Conservation (phyloP, 202 grass and related monocot species). For the Setaria italica region DNA sequence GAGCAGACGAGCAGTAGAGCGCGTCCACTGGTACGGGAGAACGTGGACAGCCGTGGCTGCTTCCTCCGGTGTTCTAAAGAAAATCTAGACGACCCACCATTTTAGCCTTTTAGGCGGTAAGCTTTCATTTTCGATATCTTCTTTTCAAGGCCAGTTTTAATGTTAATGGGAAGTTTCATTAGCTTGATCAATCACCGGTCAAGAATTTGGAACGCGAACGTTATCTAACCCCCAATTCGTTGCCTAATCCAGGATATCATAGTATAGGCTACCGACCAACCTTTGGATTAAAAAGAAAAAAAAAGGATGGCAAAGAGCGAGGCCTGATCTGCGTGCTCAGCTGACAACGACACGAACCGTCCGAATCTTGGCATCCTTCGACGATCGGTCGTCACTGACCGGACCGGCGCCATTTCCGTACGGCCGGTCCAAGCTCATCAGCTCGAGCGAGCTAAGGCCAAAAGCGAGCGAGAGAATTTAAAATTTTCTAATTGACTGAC, state of each 20-base stretch:
- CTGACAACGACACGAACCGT: constrained; percentile 20
- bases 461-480: background rate
- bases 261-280: constrained; percentile 21
- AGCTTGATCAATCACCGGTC: background rate
- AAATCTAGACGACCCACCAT: background rate
- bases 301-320: background rate
- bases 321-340: constrained; percentile 39
- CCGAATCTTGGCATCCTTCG: constrained; percentile 27
- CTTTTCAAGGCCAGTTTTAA: background rate
- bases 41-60: background rate
- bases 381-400: background rate
- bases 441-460: background rate
- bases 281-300: background rate
- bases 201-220: background rate
- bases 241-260: constrained; percentile 42
- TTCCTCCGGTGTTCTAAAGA: background rate
- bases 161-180: too few relatives aligned
- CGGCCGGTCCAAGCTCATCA: constrained; percentile 13
- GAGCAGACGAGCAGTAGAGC: too few relatives aligned
- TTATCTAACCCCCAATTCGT: constrained; percentile 22
- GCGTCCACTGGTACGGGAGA: background rate
- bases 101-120: background rate
- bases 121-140: background rate
- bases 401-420: constrained; percentile 17
- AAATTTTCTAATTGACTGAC: background rate